These are phyloP conservation scores for Cercospora zeae-maydis DNA, from an alignment of 2,329 filamentous ascomycete species.

Conservation along the genomic window DNA sequence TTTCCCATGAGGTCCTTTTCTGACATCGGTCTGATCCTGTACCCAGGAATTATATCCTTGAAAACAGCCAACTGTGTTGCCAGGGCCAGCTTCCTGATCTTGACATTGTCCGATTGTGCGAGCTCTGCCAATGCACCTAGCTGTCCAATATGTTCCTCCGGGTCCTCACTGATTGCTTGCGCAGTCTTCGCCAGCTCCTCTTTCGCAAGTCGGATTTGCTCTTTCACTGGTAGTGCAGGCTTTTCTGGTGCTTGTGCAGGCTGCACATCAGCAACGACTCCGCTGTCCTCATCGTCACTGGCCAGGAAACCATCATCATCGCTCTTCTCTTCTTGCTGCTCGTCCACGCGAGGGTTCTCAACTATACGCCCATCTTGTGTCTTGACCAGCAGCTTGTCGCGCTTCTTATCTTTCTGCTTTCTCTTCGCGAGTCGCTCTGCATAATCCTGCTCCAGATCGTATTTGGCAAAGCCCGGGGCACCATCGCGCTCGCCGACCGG, in stretches of 20 bases:
- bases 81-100: slow-evolving; percentile 80
- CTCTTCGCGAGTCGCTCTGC: slow-evolving; percentile 73
- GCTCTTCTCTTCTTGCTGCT: slow-evolving; percentile 44
- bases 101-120: slow-evolving; percentile 63
- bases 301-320: slow-evolving; percentile 63
- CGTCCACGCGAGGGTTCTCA: slow-evolving; percentile 50
- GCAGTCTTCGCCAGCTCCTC: slow-evolving; percentile 88
- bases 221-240: slow-evolving; percentile 66
- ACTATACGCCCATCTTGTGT: slow-evolving; percentile 68
- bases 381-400: slow-evolving; percentile 77
- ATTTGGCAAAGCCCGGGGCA: slow-evolving; percentile 54
- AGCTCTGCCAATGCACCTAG: slow-evolving; percentile 76
- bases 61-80: slow-evolving; percentile 86
- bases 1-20: slow-evolving; percentile 74
- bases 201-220: slow-evolving; percentile 82
- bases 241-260: slow-evolving; percentile 47
- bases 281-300: slow-evolving; percentile 49
- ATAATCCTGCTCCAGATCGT: slow-evolving; percentile 91
- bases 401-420: slow-evolving; percentile 63
- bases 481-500: slow-evolving; percentile 40
- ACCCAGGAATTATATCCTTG: slow-evolving; percentile 94
- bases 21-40: slow-evolving; percentile 78
- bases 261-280: slow-evolving; percentile 49
- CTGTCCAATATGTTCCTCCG: slow-evolving; percentile 79
- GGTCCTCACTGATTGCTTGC: slow-evolving; percentile 78